Base-by-base conservation (phyloP, 495 filamentous ascomycete species). In the Zalerion maritima region DNA sequence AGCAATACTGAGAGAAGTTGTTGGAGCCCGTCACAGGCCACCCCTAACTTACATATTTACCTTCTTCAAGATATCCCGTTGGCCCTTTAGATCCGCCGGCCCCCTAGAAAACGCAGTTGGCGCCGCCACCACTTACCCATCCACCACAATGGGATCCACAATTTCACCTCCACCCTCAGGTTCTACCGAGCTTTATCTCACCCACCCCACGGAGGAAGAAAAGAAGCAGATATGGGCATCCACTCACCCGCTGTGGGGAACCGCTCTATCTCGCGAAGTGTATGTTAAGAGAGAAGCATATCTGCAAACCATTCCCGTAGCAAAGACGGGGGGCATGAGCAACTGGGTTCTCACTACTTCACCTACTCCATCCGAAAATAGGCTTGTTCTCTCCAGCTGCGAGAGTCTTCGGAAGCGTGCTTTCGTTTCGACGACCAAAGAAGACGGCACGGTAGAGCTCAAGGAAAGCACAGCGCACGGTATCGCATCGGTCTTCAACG, bases 401-500 rank as follows among this genome's bases (percentile, higher is more conserved):
- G 89, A 97, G 51, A 73, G 78, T 1, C 69, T 89, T 33, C 64
- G 66, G 24, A 96, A 94, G 58, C 67, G 61, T 14, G 81, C 79
- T 0, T 16, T 45, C 81, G 14, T 40, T 35, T 18, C 16, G 23
- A 18, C 34, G 31, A 26, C 36, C 24, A 32, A 28, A 19, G 46
- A 58, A 3, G 29, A 52, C 25, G 47, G 58, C 16, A 35, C 36
- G 27, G 42, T 47, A 4, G 37, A 49, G 6, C 64, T 83, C 7
- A 54, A 67, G 35, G 73, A 92, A 22, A 67, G 70, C 2, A 51
- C 76, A n/a, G 69, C 71, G 11, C 76, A 93, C 52, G 81, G 81
- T 6, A 68, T 97, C 22, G 84, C 78, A 9, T 84, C 80, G 36
- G 89, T 97, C 1, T 96, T 84, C 52, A 82, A 76, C 21, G 71